phyloP scores from a whole-genome alignment of 306 rosid species.

The Acmispon strigosus region DNA sequence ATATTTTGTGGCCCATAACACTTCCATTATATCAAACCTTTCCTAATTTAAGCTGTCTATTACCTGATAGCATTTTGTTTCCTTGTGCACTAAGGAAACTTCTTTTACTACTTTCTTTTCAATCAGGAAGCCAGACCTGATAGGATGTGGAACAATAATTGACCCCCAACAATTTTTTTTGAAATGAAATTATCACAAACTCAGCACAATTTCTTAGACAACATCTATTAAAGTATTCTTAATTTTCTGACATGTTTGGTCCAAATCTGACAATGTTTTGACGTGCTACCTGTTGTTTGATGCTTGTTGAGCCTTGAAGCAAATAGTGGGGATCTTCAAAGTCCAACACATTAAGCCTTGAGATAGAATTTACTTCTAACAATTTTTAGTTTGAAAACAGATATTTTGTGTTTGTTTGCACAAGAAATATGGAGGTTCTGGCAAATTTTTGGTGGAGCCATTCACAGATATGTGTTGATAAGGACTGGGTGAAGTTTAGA shows the following conservation, averaged over 20 bases:
- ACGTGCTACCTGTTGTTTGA: slow-evolving; percentile 28
- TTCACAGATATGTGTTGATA: slow-evolving; percentile 35
- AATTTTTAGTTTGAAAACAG: slow-evolving; percentile 17
- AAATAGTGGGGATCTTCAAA: slow-evolving; percentile 16
- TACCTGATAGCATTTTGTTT: not conserved
- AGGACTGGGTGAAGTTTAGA: slow-evolving; percentile 43
- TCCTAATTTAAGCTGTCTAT: slow-evolving; percentile 5
- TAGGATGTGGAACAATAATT: slow-evolving; percentile 22
- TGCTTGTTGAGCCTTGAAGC: slow-evolving; percentile 28
- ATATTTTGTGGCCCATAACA: not conserved
- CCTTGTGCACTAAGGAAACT: slow-evolving; percentile 2
- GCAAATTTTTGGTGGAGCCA: too few relatives aligned
- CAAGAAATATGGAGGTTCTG: slow-evolving; percentile 42
- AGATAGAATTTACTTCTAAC: slow-evolving; percentile 8
- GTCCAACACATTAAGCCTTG: slow-evolving; percentile 13
- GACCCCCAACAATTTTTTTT: not conserved
- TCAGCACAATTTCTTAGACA: slow-evolving; percentile 16
- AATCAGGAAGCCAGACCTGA: slow-evolving; percentile 11
- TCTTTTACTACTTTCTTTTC: not conserved
- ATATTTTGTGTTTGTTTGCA: slow-evolving; percentile 32
- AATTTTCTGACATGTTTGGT: slow-evolving; percentile 38
- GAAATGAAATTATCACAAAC: not conserved
- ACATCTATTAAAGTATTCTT: not conserved
- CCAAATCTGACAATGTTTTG: slow-evolving; percentile 34
- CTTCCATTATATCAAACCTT: slow-evolving; percentile 1